Base-by-base conservation (phyloP, 306 rosid species). In the Pterocarpus macrocarpus region DNA sequence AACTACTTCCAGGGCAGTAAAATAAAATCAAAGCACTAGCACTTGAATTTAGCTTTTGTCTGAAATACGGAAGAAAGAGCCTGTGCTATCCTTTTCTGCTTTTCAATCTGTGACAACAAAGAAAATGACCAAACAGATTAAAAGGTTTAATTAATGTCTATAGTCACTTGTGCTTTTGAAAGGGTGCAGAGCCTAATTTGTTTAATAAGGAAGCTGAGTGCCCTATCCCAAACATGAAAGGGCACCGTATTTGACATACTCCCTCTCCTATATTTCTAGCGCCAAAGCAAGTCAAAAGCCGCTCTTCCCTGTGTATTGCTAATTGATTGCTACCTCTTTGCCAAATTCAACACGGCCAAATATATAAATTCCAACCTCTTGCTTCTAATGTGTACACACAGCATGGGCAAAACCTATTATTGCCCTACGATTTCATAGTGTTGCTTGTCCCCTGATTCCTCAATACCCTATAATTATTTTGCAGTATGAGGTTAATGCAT, bases 21-120 rank as follows among this genome's bases (percentile, higher is more conserved):
- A 83, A 57, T n/a, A 6, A 14, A 41, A 10, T 7, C 2, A 50
- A 53, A 0, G 1, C n/a, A 17, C 28, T 35, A 52, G 55, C 35
- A 13, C n/a, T 76, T 47, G 59, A 71, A 81, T 38, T 76, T 64
- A 68, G 53, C 56, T 66, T 66, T 86, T 86, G 79, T 69, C 80
- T 79, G 73, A 43, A 64, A 79, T 56, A 64, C 22, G 84, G 79
- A 73, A 79, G 85, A 76, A 70, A 71, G 81, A 67, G 71, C 12
- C 2, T 52, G 75, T 76, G 80, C 78, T 30, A 66, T 86, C 87
- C 79, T 41, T 84, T 84, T 84, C 84, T 67, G 56, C 68, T 77
- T 76, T 80, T 73, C 75, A 45, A 83, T 38, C 30, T 39, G 80
- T 22, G 81, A 81, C 75, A 73, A 10, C 64, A 64, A 49, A 64